Percentiles rank a stretch among this genome's conserved stretches.
phyloP scores from a whole-genome alignment of 805 yeast genomes.

The Ogataea angusta region DNA sequence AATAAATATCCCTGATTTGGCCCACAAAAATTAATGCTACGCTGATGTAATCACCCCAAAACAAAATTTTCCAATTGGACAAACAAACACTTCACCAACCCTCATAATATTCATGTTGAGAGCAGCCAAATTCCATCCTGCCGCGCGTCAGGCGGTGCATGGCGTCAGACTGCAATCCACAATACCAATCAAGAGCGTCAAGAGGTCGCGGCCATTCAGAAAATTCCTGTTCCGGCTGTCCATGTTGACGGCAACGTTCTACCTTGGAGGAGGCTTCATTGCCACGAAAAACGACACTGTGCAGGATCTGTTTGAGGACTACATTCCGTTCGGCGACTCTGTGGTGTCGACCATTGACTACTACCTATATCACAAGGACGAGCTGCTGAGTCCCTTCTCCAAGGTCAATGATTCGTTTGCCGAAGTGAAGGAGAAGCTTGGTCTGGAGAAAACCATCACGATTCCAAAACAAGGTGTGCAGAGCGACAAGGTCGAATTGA shows the following conservation, averaged over 20 bases:
- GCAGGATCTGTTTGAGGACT: slow-evolving; percentile 59
- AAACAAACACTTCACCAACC: slow-evolving; percentile 2
- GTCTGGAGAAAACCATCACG: slow-evolving; percentile 37
- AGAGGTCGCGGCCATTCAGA: slow-evolving; percentile 21
- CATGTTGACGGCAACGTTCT: slow-evolving; percentile 33
- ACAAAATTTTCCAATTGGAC: slow-evolving; percentile 18
- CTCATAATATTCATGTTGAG: slow-evolving; percentile 3
- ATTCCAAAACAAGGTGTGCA: slow-evolving; percentile 40
- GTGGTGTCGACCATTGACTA: slow-evolving; percentile 49
- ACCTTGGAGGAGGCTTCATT: slow-evolving; percentile 58
- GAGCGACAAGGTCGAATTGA: slow-evolving; percentile 31
- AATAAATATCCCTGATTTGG: background rate
- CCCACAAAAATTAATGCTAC: no score
- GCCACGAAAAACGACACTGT: slow-evolving; percentile 55
- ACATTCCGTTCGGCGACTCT: slow-evolving; percentile 61
- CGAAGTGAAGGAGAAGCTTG: slow-evolving; percentile 37
- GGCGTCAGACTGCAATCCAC: slow-evolving; percentile 26
- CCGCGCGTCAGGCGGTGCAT: slow-evolving; percentile 12
- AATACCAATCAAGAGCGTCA: slow-evolving; percentile 19
- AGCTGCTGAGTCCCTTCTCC: slow-evolving; percentile 17
- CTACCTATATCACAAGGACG: slow-evolving; percentile 25
- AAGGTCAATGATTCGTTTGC: slow-evolving; percentile 28
- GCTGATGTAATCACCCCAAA: slow-evolving; percentile 6
- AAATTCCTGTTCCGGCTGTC: slow-evolving; percentile 27
- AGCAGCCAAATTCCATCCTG: slow-evolving; percentile 6